phyloP scores from a whole-genome alignment of 2,329 filamentous ascomycete genomes.

The Clarireedia hainanense region DNA sequence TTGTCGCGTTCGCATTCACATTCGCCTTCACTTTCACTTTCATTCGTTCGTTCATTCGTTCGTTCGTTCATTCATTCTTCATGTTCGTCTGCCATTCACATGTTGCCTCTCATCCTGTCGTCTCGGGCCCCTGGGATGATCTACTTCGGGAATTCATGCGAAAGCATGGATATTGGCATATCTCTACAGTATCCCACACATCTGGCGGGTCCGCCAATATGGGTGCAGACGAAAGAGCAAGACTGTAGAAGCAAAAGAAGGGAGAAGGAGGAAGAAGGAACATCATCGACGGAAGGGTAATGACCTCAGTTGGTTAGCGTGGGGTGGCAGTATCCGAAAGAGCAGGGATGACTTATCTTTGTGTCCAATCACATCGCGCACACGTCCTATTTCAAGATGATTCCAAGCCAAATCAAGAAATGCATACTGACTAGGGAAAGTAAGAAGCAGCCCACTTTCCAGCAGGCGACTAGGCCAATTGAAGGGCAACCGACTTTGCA shows the following conservation, averaged over 20 bases:
- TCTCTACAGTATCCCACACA: too few species aligned
- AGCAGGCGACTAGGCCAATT: too few species aligned
- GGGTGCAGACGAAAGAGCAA: background rate
- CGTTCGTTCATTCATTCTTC: background rate
- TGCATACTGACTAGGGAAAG: background rate
- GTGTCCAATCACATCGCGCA: background rate
- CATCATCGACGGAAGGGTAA: background rate
- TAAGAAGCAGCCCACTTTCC: too few species aligned
- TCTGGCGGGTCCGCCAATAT: too few species aligned
- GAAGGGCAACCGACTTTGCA: too few species aligned
- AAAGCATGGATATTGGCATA: background rate
- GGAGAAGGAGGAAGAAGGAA: background rate
- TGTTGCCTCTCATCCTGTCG: too few species aligned
- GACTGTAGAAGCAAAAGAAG: conserved; percentile 2
- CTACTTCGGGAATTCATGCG: too few species aligned
- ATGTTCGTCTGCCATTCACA: background rate
- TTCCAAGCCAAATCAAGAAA: background rate
- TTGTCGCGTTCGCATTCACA: background rate
- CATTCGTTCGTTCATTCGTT: background rate
- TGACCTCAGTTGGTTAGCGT: background rate
- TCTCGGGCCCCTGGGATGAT: too few species aligned
- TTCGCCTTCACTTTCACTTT: background rate
- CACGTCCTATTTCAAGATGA: background rate
- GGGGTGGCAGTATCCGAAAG: background rate
- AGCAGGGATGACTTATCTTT: background rate